Conservation (phyloP, 495 filamentous ascomycete genomes). For the Penicillium desertorum region DNA sequence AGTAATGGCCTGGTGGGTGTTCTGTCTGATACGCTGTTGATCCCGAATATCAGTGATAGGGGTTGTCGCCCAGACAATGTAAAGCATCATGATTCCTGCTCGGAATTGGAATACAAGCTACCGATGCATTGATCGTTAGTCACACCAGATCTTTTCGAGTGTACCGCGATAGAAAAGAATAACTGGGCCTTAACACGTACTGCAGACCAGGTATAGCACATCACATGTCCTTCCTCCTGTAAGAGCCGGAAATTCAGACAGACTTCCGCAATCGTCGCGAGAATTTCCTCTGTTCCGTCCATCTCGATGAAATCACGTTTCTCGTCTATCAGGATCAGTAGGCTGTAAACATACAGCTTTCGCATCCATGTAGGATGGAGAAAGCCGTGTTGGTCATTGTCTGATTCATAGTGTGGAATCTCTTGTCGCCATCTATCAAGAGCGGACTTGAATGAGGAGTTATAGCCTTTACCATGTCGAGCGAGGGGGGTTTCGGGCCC, state of each 20-base stretch:
- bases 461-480: slow-evolving; percentile 16
- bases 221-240: slow-evolving; percentile 36
- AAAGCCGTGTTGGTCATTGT: slow-evolving; percentile 27
- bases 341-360: slow-evolving; percentile 37
- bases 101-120: slow-evolving; percentile 39
- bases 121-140: slow-evolving; percentile 4
- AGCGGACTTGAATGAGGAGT: slow-evolving; percentile 27
- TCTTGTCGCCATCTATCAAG: slow-evolving; percentile 34
- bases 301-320: slow-evolving; percentile 28
- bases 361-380: slow-evolving; percentile 36
- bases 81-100: slow-evolving; percentile 35
- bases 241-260: slow-evolving; percentile 31
- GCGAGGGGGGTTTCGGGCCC: slow-evolving; percentile 14
- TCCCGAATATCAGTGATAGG: slow-evolving; percentile 9
- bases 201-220: slow-evolving; percentile 41
- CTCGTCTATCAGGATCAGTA: slow-evolving; percentile 34
- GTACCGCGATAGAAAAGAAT: background rate
- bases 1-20: slow-evolving; percentile 23
- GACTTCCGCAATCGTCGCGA: slow-evolving; percentile 32
- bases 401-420: slow-evolving; percentile 32
- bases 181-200: slow-evolving; percentile 16
- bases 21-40: slow-evolving; percentile 8
- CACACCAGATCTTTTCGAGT: background rate
- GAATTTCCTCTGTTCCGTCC: slow-evolving; percentile 30
- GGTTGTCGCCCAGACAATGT: slow-evolving; percentile 31